Evolutionary conservation across 1,139 yeast genomes (phyloP), one percentile per base, ranked within the genome.

Genomic region (Protomyces inouyei): DNA sequence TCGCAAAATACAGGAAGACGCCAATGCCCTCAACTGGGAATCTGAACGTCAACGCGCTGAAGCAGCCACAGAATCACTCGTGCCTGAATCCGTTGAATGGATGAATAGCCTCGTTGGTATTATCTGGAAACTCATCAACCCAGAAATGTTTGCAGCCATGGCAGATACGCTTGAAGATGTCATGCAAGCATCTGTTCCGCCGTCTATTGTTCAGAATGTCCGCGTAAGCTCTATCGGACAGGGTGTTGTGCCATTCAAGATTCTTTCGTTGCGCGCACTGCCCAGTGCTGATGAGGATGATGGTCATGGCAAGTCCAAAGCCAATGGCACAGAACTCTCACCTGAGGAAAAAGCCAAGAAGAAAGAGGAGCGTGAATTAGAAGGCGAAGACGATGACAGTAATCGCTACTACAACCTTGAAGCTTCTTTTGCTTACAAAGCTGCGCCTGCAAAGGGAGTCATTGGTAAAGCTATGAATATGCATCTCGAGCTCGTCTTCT

Each of bases 1-100:
- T 14, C 61, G 64, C 4, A 48, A 52, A 10, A 40, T 64, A 10
- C 64, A 60, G 23, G 55, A 60, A 46, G 57, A 60, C 18, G 66
- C 61, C 18, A 54, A 64, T 25, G 55, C 56, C 12, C 52, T 60
- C 52, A 53, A 64, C 21, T 64, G 66, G 66, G 64, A 57, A 16
- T 38, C 66, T 12, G 66, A 64, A 56, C 60, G 60, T 16, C 52
- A 54, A 32, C 60, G 66, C 2, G 66, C 64, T 6, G 59, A 55
- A 14, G 63, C 60, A 9, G 64, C 66, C 37, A 60, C 57, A 12
- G 60, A 60, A 14, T 60, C 63, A 9, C 51, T 64, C 12, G 64
- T 60, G 16, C 66, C 66, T n/a, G 66, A 64, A 55, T 57, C 64
- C 10, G 64, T 60, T 35, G 61, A 64, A 18, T 64, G 66, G 66